A percentile compares a stretch with the other conserved stretches of the same genome.
Evolutionary conservation across 75 land plant genomes (phyloP).

Genomic region (Cupressus sempervirens): DNA sequence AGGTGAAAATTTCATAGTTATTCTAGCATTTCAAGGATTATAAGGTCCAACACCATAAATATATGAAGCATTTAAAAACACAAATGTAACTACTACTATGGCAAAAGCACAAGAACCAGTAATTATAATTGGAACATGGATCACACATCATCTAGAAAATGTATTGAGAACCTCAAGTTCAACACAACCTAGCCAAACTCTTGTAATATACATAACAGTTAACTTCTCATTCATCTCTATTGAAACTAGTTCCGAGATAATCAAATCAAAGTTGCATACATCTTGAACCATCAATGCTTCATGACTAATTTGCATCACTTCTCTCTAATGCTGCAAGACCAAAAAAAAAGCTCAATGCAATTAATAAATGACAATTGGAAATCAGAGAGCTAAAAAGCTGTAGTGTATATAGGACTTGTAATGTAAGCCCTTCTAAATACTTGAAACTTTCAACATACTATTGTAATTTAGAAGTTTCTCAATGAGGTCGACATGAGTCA

Average conservation of each 20-base stretch:
- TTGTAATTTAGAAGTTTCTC: conserved; percentile 97
- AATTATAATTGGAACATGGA: background rate
- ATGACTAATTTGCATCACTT: conserved; percentile 7
- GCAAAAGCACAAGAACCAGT: background rate
- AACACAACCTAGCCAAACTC: background rate
- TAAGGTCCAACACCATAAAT: background rate
- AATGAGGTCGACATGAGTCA: conserved; percentile 98
- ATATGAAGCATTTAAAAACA: background rate
- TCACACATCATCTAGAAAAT: background rate
- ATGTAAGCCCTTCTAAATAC: background rate
- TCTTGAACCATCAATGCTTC: background rate
- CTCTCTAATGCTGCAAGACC: conserved; percentile 10
- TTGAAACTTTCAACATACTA: conserved; percentile 39
- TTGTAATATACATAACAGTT: background rate
- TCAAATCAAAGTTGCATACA: background rate
- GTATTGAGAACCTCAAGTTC: background rate
- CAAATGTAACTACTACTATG: background rate
- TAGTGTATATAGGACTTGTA: background rate
- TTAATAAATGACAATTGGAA: background rate
- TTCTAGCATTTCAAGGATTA: background rate
- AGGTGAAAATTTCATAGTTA: background rate
- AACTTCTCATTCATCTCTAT: background rate
- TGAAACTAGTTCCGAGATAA: background rate
- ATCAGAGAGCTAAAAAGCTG: background rate
- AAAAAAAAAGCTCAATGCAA: background rate